These are phyloP conservation scores for Talaromyces funiculosus DNA, from an alignment of 2,329 filamentous ascomycete genomes.

Conservation along the genomic window DNA sequence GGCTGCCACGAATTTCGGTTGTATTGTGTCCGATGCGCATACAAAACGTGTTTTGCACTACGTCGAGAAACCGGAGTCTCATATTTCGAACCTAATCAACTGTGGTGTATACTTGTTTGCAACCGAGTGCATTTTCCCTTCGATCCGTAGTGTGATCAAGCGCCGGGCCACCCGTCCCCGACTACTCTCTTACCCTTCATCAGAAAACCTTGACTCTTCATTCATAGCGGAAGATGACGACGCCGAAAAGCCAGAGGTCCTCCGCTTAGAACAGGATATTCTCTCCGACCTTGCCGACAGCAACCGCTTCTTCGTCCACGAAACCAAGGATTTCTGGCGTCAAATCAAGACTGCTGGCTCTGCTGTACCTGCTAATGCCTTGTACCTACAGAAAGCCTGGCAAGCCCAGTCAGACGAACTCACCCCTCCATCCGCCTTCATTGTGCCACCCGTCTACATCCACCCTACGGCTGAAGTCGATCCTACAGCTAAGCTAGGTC, in stretches of 20 bases:
- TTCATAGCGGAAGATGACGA: slow-evolving; percentile 65
- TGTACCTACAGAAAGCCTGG: slow-evolving; percentile 92
- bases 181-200: slow-evolving; percentile 89
- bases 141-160: slow-evolving; percentile 91
- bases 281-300: slow-evolving; percentile 91
- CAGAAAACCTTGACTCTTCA: slow-evolving; percentile 77
- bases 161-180: slow-evolving; percentile 86
- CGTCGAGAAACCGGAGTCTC: slow-evolving; percentile 96
- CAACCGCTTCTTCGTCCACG: slow-evolving; percentile 96
- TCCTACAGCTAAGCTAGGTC: slow-evolving; percentile 90
- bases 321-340: slow-evolving; percentile 99
- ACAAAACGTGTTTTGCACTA: slow-evolving; percentile 96
- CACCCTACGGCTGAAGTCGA: slow-evolving; percentile 87
- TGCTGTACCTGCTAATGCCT: slow-evolving; percentile 89
- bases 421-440: slow-evolving; percentile 73
- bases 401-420: slow-evolving; percentile 78
- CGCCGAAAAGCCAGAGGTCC: slow-evolving; percentile 71
- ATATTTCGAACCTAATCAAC: slow-evolving; percentile 98
- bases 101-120: slow-evolving; percentile 98
- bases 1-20: slow-evolving; percentile 91
- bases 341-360: slow-evolving; percentile 99
- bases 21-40: slow-evolving; percentile 90
- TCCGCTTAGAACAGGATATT: slow-evolving; percentile 95
- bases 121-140: slow-evolving; percentile 92
- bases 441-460: slow-evolving; percentile 89